These are phyloP conservation scores for Calycina herbarum DNA, from an alignment of 2,329 filamentous ascomycete species.

Conservation along the genomic window DNA sequence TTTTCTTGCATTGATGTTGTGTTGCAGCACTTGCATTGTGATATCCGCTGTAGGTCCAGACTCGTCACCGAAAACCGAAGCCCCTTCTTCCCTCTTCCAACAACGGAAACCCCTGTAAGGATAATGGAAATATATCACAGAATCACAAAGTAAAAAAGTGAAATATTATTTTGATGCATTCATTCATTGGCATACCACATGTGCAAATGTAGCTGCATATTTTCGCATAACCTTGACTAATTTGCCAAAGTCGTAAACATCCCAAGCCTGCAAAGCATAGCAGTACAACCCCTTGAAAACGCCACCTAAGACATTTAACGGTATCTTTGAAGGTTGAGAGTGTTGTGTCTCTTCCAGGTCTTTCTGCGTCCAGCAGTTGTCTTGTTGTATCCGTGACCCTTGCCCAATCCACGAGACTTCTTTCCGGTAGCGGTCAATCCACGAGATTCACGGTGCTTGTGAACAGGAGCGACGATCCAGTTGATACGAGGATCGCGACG, in stretches of 20 bases:
- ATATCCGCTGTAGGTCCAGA: neutral
- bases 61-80: neutral
- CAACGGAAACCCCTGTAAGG: neutral
- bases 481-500: conserved; percentile 98
- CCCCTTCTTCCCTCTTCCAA: neutral
- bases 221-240: conserved; percentile 10
- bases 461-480: conserved; percentile 99
- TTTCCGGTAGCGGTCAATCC: conserved; percentile 98
- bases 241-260: conserved; percentile 25
- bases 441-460: conserved; percentile 99
- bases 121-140: neutral
- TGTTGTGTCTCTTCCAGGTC: conserved; percentile 99
- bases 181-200: conserved; percentile 28
- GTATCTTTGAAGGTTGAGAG: conserved; percentile 98
- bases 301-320: conserved; percentile 56
- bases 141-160: conserved; percentile 2
- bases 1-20: neutral
- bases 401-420: conserved; percentile 99
- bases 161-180: conserved; percentile 16
- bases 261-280: conserved; percentile 26
- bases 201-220: conserved; percentile 22
- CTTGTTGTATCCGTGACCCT: conserved; percentile 99
- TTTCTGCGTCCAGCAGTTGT: conserved; percentile 95
- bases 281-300: conserved; percentile 31
- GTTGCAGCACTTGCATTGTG: conserved; percentile 4